A percentile compares a stretch with the other conserved stretches of the same genome.
These are phyloP conservation scores for Populus alba DNA, from an alignment of 345 rosid species.

Conservation along the genomic window DNA sequence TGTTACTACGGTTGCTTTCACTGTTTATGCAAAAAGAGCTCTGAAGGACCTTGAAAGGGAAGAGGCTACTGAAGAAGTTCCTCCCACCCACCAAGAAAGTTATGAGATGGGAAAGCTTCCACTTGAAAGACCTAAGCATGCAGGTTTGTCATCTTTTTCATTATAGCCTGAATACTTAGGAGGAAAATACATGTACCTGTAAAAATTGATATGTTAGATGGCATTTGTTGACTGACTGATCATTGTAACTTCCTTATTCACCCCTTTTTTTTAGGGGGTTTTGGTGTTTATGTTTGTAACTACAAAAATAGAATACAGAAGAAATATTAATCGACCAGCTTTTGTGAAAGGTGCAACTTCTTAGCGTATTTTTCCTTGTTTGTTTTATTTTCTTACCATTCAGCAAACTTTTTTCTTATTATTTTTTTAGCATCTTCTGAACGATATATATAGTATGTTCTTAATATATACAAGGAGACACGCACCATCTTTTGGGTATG, in stretches of 20 bases:
- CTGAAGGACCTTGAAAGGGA: constrained; percentile 21
- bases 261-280: not conserved
- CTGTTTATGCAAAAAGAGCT: constrained; percentile 33
- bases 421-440: not conserved
- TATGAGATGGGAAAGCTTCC: constrained; percentile 23
- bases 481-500: not conserved
- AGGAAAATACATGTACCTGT: constrained; percentile 17
- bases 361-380: not conserved
- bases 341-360: not conserved
- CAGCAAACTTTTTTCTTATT: not conserved
- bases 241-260: not conserved
- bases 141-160: constrained; percentile 9
- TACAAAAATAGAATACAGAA: not conserved
- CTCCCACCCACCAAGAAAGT: not conserved
- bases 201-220: constrained; percentile 10
- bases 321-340: not conserved
- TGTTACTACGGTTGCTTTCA: constrained; percentile 20
- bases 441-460: not conserved
- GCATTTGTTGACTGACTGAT: not conserved
- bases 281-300: constrained; percentile 7
- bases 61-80: constrained; percentile 7
- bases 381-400: not conserved
- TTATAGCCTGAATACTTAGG: not conserved
- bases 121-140: constrained; percentile 10
- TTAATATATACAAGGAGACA: not conserved